Evolutionary conservation across 108 stramenopile genomes (phyloP), one percentile per base, ranked within the genome.

Genomic region (Skeletonema potamos): DNA sequence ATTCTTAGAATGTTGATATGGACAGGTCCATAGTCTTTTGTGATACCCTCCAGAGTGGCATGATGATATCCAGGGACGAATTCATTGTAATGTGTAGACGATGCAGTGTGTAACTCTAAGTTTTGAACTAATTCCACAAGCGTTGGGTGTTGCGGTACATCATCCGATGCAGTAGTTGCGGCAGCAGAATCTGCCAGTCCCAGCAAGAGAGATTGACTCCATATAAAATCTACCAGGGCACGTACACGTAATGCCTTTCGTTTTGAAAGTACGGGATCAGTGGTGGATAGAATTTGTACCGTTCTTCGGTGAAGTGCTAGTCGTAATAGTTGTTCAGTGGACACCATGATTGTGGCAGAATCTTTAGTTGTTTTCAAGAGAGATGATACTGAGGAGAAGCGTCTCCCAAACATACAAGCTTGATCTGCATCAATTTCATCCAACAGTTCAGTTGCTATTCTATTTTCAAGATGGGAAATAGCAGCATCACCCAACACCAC

Each of bases 351-450:
- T 27, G 20, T 39, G 41, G 59, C 36, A 11, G 41, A 33, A 20
- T 32, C 17, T 10, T 60, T 27, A 17, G 22, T 20, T 51, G 48
- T n/a, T n/a, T 59, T 34, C 24, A 79, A 54, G 39, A 79, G 36
- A 0, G 62, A 30, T 9, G 67, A 68, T 5, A 79, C 73, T 7
- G 77, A 74, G 2, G 26, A 27, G 58, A 79, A 74, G 6, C 77
- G 70, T 24, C 77, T 65, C 4, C 73, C 57, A 48, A 79, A 79
- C 77, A 79, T 74, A 0, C 2, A 12, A 7, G 77, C 72, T 59
- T 79, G 77, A 37, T 73, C 73, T 28, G 17, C 15, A 29, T 79
- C 77, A n/a, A 79, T 54, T 58, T 79, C 77, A 55, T 62, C 65
- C 5, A 73, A 36, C 6, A 79, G 27, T 32, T 69, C 72, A 0